Conservation (phyloP, 441 rosid genomes). For the Erodium trifolium region DNA sequence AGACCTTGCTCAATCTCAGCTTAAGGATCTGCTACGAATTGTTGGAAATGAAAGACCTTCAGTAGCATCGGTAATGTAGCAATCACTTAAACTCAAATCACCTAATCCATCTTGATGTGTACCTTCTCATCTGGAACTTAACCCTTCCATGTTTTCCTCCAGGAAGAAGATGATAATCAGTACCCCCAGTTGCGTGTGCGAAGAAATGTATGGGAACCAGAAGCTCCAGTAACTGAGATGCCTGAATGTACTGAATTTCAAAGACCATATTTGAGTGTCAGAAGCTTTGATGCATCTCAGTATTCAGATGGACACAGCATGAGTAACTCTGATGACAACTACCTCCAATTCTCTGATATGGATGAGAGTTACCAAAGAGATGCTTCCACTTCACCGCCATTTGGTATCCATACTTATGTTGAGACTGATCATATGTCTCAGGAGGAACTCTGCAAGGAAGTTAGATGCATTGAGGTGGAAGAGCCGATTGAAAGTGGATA, state of each 20-base stretch:
- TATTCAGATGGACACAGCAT: constrained; percentile 48
- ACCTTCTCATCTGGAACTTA: constrained; percentile 6
- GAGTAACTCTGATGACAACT: constrained; percentile 48
- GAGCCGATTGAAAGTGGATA: constrained; percentile 25
- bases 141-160: constrained; percentile 19
- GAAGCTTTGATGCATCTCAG: constrained; percentile 41
- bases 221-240: constrained; percentile 64
- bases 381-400: constrained; percentile 34
- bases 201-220: constrained; percentile 22
- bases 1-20: constrained; percentile 51
- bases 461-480: constrained; percentile 47
- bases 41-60: constrained; percentile 38
- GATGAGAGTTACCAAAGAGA: constrained; percentile 35
- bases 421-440: constrained; percentile 22
- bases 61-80: constrained; percentile 26
- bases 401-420: constrained; percentile 25
- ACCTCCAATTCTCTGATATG: constrained; percentile 43
- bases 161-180: constrained; percentile 45
- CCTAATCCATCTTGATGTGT: constrained; percentile 1
- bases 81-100: neutral
- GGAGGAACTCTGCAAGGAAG: constrained; percentile 43
- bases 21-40: constrained; percentile 45
- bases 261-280: constrained; percentile 24
- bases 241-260: constrained; percentile 30
- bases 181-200: constrained; percentile 66